Base-by-base conservation (phyloP, 2,329 filamentous ascomycete species). In the Dothistroma septosporum region DNA sequence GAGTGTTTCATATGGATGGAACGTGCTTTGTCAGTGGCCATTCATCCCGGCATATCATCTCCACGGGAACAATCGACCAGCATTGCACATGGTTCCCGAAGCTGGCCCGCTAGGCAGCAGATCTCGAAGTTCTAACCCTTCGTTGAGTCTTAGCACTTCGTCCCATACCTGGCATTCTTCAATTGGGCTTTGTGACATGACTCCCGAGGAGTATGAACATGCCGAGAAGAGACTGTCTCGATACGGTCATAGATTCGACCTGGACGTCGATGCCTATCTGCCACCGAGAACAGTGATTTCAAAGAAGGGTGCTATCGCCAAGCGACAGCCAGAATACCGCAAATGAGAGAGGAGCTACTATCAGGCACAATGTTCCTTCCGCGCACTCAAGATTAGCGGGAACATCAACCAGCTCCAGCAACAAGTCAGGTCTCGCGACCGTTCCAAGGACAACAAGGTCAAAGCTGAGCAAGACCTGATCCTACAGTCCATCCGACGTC, bases 341-440 rank as follows among this genome's bases (percentile, higher is more conserved):
- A 41, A 58, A n/a, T 32, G 48, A 21, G 12, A 21, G 1, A 48
- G 37, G 32, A 24, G 22, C 7, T 65, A 63, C 49, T 65, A 56
- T 14, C 46, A 61, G 53, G 55, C 63, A 0, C 58, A 63, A 52
- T 65, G 63, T 35, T 63, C 56, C 1, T 65, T 63, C 44, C 55
- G 61, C 9, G 47, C 44, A 3, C 53, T 63, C 10, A 55, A 28
- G 14, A 57, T 48, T 1, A 37, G 53, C 28, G 61, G 61, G 3
- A 47, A 16, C 1, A 33, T 47, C 12, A 56, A 61, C 19, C 55
- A 63, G 21, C 47, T 63, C 9, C 55, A 60, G 35, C 33, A 57
- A 31, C 37, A 52, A 14, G 11, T 63, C 1, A 47, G 41, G 21
- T 32, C n/a, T 21, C 54, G 61, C 1, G 55, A 58, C 47, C n/a